Conservation (phyloP, 2,329 filamentous ascomycete genomes). For the Xylariaceae sp. region DNA sequence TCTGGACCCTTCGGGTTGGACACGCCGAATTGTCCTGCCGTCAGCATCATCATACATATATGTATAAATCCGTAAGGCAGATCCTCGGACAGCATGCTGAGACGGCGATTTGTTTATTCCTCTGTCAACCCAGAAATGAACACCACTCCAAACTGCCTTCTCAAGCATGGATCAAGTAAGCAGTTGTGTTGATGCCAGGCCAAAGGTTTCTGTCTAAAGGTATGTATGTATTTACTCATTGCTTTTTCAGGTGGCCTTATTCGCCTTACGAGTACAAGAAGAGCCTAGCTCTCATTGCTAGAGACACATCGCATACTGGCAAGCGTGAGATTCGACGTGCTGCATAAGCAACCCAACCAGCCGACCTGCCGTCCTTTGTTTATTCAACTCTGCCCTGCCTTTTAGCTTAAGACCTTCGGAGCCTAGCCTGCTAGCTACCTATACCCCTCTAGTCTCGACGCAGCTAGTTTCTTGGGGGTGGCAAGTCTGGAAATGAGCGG, state of each 20-base stretch:
- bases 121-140: not conserved
- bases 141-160: too few species aligned
- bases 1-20: constrained; percentile 4
- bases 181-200: too few species aligned
- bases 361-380: too few species aligned
- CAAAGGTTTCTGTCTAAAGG: too few species aligned
- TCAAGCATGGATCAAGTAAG: too few species aligned
- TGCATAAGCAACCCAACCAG: not conserved
- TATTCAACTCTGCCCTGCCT: not conserved
- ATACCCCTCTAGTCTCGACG: not conserved
- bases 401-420: not conserved
- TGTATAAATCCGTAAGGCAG: not conserved
- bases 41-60: constrained; percentile 2
- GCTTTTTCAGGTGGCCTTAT: too few species aligned
- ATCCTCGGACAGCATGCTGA: not conserved
- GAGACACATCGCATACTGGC: too few species aligned
- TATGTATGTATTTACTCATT: too few species aligned
- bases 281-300: too few species aligned
- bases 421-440: too few species aligned
- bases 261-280: too few species aligned
- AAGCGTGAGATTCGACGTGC: not conserved
- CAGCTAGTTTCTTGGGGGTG: not conserved
- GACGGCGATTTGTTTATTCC: not conserved
- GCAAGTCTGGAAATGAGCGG: not conserved
- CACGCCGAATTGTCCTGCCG: constrained; percentile 3